phyloP scores from a whole-genome alignment of 331 rosid genomes.

The Prunus yedoensis region DNA sequence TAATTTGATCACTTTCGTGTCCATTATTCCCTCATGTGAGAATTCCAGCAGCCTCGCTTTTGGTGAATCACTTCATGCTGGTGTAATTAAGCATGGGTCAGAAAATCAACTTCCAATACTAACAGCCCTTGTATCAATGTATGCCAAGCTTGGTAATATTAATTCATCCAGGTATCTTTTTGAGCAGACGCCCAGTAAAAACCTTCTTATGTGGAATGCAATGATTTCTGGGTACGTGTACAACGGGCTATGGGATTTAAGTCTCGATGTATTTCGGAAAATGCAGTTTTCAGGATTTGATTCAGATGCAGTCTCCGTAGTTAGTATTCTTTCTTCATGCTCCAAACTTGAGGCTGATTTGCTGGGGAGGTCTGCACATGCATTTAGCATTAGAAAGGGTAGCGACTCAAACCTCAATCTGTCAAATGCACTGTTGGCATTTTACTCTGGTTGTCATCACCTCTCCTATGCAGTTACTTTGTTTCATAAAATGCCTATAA shows the following conservation, averaged over 20 bases:
- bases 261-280: slow-evolving; percentile 24
- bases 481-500: slow-evolving; percentile 9
- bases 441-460: slow-evolving; percentile 25
- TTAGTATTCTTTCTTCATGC: slow-evolving; percentile 34
- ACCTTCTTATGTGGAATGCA: slow-evolving; percentile 31
- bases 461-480: slow-evolving; percentile 18
- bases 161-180: slow-evolving; percentile 23
- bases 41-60: not conserved
- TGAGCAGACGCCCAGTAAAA: slow-evolving; percentile 11
- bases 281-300: slow-evolving; percentile 24
- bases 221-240: slow-evolving; percentile 34
- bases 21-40: slow-evolving; percentile 38
- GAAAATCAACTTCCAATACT: slow-evolving; percentile 24
- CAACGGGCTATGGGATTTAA: slow-evolving; percentile 31
- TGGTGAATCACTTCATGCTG: slow-evolving; percentile 40
- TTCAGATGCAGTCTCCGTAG: slow-evolving; percentile 32
- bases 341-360: slow-evolving; percentile 31
- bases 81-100: slow-evolving; percentile 28
- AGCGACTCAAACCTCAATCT: slow-evolving; percentile 21
- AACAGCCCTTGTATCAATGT: slow-evolving; percentile 35
- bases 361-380: slow-evolving; percentile 36
- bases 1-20: slow-evolving; percentile 31
- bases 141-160: slow-evolving; percentile 32
- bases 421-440: slow-evolving; percentile 35
- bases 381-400: slow-evolving; percentile 26